Evolutionary conservation across 2,329 filamentous ascomycete genomes (phyloP).

Genomic region (Xylaria polymorpha): DNA sequence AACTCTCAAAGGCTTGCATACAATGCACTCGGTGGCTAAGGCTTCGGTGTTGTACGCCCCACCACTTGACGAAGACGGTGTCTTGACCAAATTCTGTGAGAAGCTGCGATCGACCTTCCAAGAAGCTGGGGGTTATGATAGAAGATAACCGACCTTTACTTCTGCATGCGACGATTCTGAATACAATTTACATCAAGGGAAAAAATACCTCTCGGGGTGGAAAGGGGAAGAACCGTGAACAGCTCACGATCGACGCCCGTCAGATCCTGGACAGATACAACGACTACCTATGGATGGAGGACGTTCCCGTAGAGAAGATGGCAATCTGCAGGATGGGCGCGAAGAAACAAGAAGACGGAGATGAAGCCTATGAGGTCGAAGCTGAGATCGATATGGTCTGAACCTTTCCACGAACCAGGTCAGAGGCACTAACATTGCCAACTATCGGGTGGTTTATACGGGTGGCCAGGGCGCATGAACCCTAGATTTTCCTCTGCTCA

Average conservation of each 20-base stretch:
- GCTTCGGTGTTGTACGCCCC: slow-evolving; percentile 74
- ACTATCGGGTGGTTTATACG: not conserved
- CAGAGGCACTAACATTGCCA: not conserved
- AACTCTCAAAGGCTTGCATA: slow-evolving; percentile 65
- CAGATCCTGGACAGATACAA: slow-evolving; percentile 69
- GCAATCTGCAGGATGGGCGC: slow-evolving; percentile 91
- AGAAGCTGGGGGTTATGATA: slow-evolving; percentile 65
- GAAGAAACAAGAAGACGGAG: slow-evolving; percentile 69
- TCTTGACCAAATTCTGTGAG: slow-evolving; percentile 68
- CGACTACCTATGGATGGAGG: slow-evolving; percentile 76
- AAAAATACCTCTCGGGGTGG: slow-evolving; percentile 41
- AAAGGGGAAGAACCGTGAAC: slow-evolving; percentile 51
- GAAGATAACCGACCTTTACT: slow-evolving; percentile 72
- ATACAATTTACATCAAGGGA: slow-evolving; percentile 79
- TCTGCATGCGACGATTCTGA: slow-evolving; percentile 86
- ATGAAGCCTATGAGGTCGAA: slow-evolving; percentile 65
- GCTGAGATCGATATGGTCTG: slow-evolving; percentile 56
- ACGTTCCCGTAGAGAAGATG: slow-evolving; percentile 74
- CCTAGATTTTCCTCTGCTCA: not conserved
- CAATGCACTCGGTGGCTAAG: slow-evolving; percentile 69
- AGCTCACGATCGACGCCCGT: slow-evolving; percentile 64
- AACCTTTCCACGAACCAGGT: slow-evolving; percentile 3
- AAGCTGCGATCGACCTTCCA: slow-evolving; percentile 66
- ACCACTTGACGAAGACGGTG: slow-evolving; percentile 64
- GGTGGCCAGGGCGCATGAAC: slow-evolving; percentile 1